A percentile compares a stretch with the other conserved stretches of the same genome.
These are phyloP conservation scores for Begonia peltatifolia DNA, from an alignment of 306 rosid genomes.

Conservation along the genomic window DNA sequence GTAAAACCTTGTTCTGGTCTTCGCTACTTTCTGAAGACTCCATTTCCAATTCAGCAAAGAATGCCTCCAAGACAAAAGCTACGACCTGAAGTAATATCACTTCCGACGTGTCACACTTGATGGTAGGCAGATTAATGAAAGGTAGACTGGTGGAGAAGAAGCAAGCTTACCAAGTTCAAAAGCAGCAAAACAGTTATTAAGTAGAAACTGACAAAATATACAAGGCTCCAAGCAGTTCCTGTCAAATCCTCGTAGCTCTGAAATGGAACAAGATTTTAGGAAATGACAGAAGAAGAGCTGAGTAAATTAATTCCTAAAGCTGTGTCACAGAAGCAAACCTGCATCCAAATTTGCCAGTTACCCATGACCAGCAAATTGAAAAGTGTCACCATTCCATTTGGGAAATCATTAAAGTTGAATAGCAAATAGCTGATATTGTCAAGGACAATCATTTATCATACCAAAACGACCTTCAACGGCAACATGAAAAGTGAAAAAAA, in stretches of 20 bases:
- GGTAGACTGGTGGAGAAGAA: slow-evolving; percentile 1
- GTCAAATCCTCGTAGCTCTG: slow-evolving; percentile 85
- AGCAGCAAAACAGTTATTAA: slow-evolving; percentile 70
- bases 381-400: slow-evolving; percentile 98
- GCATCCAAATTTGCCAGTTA: slow-evolving; percentile 69
- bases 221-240: slow-evolving; percentile 57
- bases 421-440: slow-evolving; percentile 71
- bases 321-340: slow-evolving; percentile 34
- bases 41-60: slow-evolving; percentile 92
- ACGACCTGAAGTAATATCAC: slow-evolving; percentile 39
- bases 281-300: background rate
- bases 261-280: slow-evolving; percentile 15
- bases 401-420: slow-evolving; percentile 89
- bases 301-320: background rate
- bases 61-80: slow-evolving; percentile 99
- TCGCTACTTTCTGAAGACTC: slow-evolving; percentile 40
- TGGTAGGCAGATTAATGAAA: background rate
- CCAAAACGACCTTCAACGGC: slow-evolving; percentile 3
- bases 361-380: slow-evolving; percentile 86
- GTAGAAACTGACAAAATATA: slow-evolving; percentile 82
- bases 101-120: background rate
- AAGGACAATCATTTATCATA: slow-evolving; percentile 29
- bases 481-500: background rate
- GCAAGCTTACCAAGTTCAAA: slow-evolving; percentile 62
- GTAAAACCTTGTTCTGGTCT: slow-evolving; percentile 39